A percentile compares a stretch with the other conserved stretches of the same genome.
These are phyloP conservation scores for Coemansia sp. DNA, from an alignment of 192 early-diverging fungal genomes.

Conservation along the genomic window DNA sequence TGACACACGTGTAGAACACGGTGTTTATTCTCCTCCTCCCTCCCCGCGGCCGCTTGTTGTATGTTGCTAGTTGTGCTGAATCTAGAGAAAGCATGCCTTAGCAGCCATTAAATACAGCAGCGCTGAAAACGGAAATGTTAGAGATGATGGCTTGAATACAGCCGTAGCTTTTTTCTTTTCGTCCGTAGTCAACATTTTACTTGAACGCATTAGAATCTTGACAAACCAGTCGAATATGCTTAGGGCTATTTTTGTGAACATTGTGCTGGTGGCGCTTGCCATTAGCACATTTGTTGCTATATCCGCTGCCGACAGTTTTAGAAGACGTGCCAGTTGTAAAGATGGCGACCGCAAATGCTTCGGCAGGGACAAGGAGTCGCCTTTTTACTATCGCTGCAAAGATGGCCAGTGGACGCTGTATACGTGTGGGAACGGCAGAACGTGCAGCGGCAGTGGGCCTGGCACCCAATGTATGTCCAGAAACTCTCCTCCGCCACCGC, in stretches of 20 bases:
- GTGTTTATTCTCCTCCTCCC: neutral
- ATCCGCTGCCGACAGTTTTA: slow-evolving; percentile 3
- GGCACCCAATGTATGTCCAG: slow-evolving; percentile 20
- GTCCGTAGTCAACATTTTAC: neutral
- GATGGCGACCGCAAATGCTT: slow-evolving; percentile 40
- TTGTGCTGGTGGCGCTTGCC: slow-evolving; percentile 1
- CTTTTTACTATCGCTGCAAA: slow-evolving; percentile 39
- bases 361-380: slow-evolving; percentile 24
- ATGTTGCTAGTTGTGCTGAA: too few relatives aligned
- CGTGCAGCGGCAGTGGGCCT: slow-evolving; percentile 19
- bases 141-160: neutral
- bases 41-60: too few relatives aligned
- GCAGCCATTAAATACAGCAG: neutral
- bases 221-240: neutral
- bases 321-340: slow-evolving; percentile 12
- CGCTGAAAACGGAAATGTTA: neutral
- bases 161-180: neutral
- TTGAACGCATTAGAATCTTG: too few relatives aligned
- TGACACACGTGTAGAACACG: neutral
- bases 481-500: slow-evolving; percentile 10
- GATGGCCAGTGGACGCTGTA: slow-evolving; percentile 32
- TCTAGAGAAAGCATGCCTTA: neutral
- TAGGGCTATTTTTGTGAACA: neutral
- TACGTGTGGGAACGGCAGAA: slow-evolving; percentile 43
- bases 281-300: neutral